phyloP scores from a whole-genome alignment of 495 filamentous ascomycete species.

The Pyrenula massariospora region DNA sequence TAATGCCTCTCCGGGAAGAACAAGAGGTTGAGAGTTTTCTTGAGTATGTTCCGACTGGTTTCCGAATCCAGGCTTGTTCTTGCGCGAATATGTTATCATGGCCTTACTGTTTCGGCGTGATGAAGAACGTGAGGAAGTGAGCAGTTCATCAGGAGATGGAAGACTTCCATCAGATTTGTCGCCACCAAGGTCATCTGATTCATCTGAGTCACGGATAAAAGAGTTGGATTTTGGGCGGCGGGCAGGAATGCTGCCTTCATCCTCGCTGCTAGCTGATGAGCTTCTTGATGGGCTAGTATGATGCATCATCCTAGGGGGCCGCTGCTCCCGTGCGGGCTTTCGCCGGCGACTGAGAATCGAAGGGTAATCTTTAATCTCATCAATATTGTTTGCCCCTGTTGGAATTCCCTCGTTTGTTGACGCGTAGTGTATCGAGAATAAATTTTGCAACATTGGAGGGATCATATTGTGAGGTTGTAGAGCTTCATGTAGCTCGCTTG shows the following conservation, averaged over 20 bases:
- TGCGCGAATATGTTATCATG: slow-evolving; percentile 16
- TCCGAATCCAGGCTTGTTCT: slow-evolving; percentile 8
- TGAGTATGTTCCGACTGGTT: slow-evolving; percentile 11
- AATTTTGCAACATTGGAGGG: slow-evolving; percentile 42
- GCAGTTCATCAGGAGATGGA: slow-evolving; percentile 7
- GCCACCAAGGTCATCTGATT: slow-evolving; percentile 18
- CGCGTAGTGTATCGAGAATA: slow-evolving; percentile 58
- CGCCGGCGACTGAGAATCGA: slow-evolving; percentile 30
- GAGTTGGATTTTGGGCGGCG: not conserved
- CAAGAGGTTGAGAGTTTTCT: slow-evolving; percentile 45
- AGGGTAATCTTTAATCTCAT: slow-evolving; percentile 43
- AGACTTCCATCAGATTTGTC: slow-evolving; percentile 16
- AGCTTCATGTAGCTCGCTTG: slow-evolving; percentile 13
- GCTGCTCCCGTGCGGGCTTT: not conserved
- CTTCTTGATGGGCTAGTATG: slow-evolving; percentile 1
- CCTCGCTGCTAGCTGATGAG: slow-evolving; percentile 2
- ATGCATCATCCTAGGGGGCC: not conserved
- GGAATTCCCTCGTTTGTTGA: slow-evolving; percentile 44
- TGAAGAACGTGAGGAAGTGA: not conserved
- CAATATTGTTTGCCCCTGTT: slow-evolving; percentile 48
- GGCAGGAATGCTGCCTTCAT: not conserved
- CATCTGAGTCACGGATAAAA: slow-evolving; percentile 15
- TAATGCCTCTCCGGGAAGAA: slow-evolving; percentile 69
- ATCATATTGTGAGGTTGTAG: slow-evolving; percentile 35
- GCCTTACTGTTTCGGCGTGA: slow-evolving; percentile 8